Conservation (phyloP, 1,284 basidiomycete species). For the Abortiporus biennis region DNA sequence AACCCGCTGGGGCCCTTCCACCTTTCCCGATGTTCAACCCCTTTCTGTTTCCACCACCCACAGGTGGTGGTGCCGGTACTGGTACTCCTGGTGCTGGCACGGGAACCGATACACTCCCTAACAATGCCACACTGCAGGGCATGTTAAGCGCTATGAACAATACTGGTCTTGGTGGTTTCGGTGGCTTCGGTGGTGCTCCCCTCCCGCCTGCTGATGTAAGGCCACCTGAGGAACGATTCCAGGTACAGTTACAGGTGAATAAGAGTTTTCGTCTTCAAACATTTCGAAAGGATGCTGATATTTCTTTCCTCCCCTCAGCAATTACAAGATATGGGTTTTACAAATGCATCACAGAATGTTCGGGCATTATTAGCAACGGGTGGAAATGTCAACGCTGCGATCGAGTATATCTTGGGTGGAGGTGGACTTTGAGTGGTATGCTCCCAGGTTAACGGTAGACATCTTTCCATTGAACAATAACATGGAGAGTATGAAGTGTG, state of each 20-base stretch:
- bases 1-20: constrained; percentile 13
- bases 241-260: constrained; percentile 73
- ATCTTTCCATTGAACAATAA: background rate
- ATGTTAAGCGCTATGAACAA: constrained; percentile 31
- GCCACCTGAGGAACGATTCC: constrained; percentile 84
- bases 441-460: background rate
- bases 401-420: constrained; percentile 84
- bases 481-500: background rate
- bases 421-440: constrained; percentile 66
- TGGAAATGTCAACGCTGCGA: constrained; percentile 85
- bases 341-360: constrained; percentile 84
- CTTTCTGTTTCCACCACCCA: constrained; percentile 8
- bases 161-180: constrained; percentile 28
- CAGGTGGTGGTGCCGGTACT: constrained; percentile 16
- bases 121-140: constrained; percentile 48
- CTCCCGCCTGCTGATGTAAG: constrained; percentile 58
- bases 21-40: constrained; percentile 8
- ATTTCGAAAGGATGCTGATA: constrained; percentile 1
- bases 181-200: constrained; percentile 22
- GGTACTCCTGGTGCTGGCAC: constrained; percentile 14
- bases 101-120: constrained; percentile 33
- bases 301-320: constrained; percentile 41
- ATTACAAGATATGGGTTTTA: constrained; percentile 85
- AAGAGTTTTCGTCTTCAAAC: no score
- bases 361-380: constrained; percentile 81